Base-by-base conservation (phyloP, 2,329 filamentous ascomycete genomes). In the Teratosphaeria destructans region DNA sequence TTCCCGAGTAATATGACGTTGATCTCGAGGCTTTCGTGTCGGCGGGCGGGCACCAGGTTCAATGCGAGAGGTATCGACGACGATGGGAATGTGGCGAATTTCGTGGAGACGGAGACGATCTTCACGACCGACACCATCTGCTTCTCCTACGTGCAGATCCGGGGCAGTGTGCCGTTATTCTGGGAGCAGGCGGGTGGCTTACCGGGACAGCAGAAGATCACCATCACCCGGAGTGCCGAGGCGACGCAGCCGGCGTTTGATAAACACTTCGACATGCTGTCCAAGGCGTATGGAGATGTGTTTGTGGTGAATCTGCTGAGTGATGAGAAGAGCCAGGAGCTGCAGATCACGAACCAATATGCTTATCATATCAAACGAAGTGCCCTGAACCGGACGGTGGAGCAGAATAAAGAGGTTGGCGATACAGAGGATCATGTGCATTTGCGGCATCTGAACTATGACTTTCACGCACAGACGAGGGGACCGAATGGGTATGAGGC, bases 31-130 rank as follows among this genome's bases (percentile, higher is more conserved):
- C 79, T 97, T 43, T 97, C 94, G 1, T 97, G 92, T 70, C 83
- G 86, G 66, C 85, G 93, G 75, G 94, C 94, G 19, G 94, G 94
- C 26, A 99, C 94, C 16, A 84, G 94, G 49, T 99, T 97, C 79
- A 97, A 97, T 73, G 88, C 93, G n/a, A 83, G 94, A 66, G 94
- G 94, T 47, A 96, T 99, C 64, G 94, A 99, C 70, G 94, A 99
- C 71, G 91, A 97, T 70, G 94, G 94, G 14, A 90, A 97, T 68
- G 94, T 97, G 32, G 92, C 94, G 62, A 99, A 99, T 73, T 99
- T 96, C 74, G 94, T 97, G n/a, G 94, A 99, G 74, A 94, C 91
- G 0, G 94, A 99, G 75, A 95, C 91, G 0, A 85, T 93, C 49
- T 92, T 95, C 70, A 96, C 89, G 87, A 66, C 88, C 89, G 0